Percentiles rank a stretch among this genome's conserved stretches.
These are phyloP conservation scores for Trifolium subterraneum DNA, from an alignment of 306 rosid genomes.

Conservation along the genomic window DNA sequence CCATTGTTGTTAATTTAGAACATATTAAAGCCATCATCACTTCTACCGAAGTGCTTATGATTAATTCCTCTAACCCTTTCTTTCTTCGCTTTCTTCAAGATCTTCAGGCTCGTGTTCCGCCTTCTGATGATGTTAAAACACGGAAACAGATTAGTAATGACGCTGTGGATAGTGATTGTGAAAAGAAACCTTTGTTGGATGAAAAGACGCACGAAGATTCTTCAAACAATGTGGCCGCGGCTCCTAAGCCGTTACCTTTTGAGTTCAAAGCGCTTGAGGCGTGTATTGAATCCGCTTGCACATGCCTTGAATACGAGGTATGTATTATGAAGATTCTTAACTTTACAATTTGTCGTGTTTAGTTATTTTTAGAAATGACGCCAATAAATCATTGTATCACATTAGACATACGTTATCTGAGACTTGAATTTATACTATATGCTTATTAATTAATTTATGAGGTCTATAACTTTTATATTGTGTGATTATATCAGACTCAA, in stretches of 20 bases:
- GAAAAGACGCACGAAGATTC: background rate
- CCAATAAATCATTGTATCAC: background rate
- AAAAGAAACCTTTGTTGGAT: background rate
- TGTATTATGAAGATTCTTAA: background rate
- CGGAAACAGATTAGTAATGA: slow-evolving; percentile 28
- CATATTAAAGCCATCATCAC: slow-evolving; percentile 77
- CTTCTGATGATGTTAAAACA: slow-evolving; percentile 1
- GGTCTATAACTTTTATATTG: slow-evolving; percentile 24
- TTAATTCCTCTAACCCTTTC: slow-evolving; percentile 60
- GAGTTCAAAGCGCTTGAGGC: slow-evolving; percentile 62
- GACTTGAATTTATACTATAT: background rate
- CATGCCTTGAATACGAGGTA: background rate
- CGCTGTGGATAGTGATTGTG: background rate
- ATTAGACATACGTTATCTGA: background rate
- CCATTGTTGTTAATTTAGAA: slow-evolving; percentile 78
- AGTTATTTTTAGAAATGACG: no score
- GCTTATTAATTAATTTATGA: background rate
- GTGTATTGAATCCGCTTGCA: background rate
- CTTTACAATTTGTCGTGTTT: background rate
- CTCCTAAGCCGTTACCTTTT: slow-evolving; percentile 52
- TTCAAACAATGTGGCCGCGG: background rate
- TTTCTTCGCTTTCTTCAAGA: slow-evolving; percentile 62
- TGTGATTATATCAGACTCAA: slow-evolving; percentile 50
- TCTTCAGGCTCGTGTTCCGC: slow-evolving; percentile 57
- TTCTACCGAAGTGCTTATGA: slow-evolving; percentile 57